Conservation (phyloP, 306 rosid genomes). For the Glycine soja region DNA sequence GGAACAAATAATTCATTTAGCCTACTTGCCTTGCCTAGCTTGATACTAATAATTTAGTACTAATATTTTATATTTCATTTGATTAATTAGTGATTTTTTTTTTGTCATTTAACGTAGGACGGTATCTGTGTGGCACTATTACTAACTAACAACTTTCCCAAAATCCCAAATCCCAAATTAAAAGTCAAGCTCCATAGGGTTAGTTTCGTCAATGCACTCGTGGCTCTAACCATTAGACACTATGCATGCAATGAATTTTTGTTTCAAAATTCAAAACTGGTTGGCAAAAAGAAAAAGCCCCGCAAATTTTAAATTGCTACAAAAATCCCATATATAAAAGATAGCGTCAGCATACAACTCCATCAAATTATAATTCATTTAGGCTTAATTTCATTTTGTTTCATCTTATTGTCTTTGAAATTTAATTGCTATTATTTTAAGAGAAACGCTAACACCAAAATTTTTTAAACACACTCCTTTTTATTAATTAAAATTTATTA, state of each 20-base stretch:
- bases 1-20: too few relatives aligned
- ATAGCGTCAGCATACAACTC: too few relatives aligned
- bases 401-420: too few relatives aligned
- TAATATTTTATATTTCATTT: background rate
- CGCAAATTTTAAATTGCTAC: background rate
- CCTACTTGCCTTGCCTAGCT: too few relatives aligned
- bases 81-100: slow-evolving; percentile 24
- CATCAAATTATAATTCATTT: too few relatives aligned
- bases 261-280: slow-evolving; percentile 42
- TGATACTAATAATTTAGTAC: too few relatives aligned
- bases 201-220: slow-evolving; percentile 39
- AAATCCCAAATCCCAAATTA: background rate
- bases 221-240: background rate
- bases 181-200: slow-evolving; percentile 8
- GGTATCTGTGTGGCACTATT: background rate
- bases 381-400: too few relatives aligned
- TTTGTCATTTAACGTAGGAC: slow-evolving; percentile 22
- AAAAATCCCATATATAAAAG: background rate
- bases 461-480: too few relatives aligned
- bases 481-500: too few relatives aligned
- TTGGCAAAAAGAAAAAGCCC: background rate
- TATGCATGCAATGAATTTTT: slow-evolving; percentile 1
- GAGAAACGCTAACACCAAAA: too few relatives aligned
- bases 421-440: too few relatives aligned
- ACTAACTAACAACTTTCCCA: background rate